Evolutionary conservation across 805 yeast genomes (phyloP).

Genomic region (Zygoascus flipseniorum): DNA sequence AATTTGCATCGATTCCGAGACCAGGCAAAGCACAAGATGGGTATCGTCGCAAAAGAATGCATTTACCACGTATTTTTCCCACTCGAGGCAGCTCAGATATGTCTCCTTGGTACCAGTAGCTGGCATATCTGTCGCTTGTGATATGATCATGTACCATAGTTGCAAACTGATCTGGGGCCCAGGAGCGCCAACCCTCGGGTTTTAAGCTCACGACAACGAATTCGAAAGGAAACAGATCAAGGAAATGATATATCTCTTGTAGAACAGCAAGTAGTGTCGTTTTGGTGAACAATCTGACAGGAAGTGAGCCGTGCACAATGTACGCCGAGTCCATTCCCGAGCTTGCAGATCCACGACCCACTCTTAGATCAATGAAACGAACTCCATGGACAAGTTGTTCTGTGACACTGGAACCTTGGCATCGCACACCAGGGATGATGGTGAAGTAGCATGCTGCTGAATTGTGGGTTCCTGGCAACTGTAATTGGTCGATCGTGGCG

Average conservation of each 20-base stretch:
- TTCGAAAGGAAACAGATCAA: slow-evolving; percentile 46
- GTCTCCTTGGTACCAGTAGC: slow-evolving; percentile 46
- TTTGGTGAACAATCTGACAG: slow-evolving; percentile 54
- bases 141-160: slow-evolving; percentile 52
- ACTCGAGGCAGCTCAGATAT: slow-evolving; percentile 44
- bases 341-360: slow-evolving; percentile 49
- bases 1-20: slow-evolving; percentile 55
- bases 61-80: slow-evolving; percentile 60
- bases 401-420: slow-evolving; percentile 54
- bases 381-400: slow-evolving; percentile 66
- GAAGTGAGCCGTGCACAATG: slow-evolving; percentile 69
- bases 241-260: slow-evolving; percentile 50
- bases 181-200: slow-evolving; percentile 62
- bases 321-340: slow-evolving; percentile 43
- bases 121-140: slow-evolving; percentile 39
- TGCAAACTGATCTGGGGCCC: slow-evolving; percentile 65
- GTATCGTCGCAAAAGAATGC: slow-evolving; percentile 58
- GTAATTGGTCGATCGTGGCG: slow-evolving; percentile 41
- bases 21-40: slow-evolving; percentile 41
- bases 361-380: slow-evolving; percentile 63
- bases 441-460: slow-evolving; percentile 66
- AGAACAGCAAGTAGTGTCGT: slow-evolving; percentile 44
- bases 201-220: slow-evolving; percentile 59
- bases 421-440: slow-evolving; percentile 58
- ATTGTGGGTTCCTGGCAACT: slow-evolving; percentile 83